Percentiles rank a stretch among this genome's conserved stretches.
These are phyloP conservation scores for Cladochytrium replicatum DNA, from an alignment of 192 early-diverging fungal species.

Conservation along the genomic window DNA sequence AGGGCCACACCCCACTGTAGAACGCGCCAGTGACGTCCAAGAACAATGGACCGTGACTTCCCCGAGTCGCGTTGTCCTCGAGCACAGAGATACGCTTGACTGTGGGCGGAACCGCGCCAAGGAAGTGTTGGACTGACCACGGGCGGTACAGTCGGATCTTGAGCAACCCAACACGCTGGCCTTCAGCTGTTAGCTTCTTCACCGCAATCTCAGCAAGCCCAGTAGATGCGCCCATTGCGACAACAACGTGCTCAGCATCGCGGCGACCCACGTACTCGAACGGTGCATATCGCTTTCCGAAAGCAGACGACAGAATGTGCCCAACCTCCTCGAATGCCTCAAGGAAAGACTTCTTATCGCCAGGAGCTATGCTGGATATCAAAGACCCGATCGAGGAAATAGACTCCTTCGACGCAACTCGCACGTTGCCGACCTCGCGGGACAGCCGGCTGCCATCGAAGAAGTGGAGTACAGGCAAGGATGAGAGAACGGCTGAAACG, in stretches of 20 bases:
- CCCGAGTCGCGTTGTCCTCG: constrained; percentile 35
- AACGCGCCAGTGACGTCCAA: constrained; percentile 66
- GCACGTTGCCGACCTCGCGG: constrained; percentile 36
- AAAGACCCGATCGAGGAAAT: constrained; percentile 33
- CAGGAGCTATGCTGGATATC: constrained; percentile 22
- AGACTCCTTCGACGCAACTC: constrained; percentile 27
- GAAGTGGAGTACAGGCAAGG: constrained; percentile 71
- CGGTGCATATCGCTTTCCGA: constrained; percentile 55
- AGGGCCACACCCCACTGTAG: constrained; percentile 39
- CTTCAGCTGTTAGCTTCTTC: constrained; percentile 17
- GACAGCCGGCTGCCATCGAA: constrained; percentile 60
- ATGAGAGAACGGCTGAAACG: constrained; percentile 49
- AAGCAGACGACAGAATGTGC: constrained; percentile 22
- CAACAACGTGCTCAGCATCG: constrained; percentile 67
- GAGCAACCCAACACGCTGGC: constrained; percentile 57
- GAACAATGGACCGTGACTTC: constrained; percentile 56
- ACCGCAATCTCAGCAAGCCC: constrained; percentile 42
- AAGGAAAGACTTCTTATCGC: constrained; percentile 8
- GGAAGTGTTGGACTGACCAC: constrained; percentile 68
- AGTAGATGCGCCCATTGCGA: constrained; percentile 59
- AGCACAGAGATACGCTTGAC: constrained; percentile 65
- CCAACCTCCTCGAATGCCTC: constrained; percentile 39
- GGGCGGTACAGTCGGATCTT: constrained; percentile 73
- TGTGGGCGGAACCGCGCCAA: constrained; percentile 54
- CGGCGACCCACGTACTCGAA: constrained; percentile 76